Evolutionary conservation across 345 rosid species (phyloP).

Genomic region (Salix arbutifolia): DNA sequence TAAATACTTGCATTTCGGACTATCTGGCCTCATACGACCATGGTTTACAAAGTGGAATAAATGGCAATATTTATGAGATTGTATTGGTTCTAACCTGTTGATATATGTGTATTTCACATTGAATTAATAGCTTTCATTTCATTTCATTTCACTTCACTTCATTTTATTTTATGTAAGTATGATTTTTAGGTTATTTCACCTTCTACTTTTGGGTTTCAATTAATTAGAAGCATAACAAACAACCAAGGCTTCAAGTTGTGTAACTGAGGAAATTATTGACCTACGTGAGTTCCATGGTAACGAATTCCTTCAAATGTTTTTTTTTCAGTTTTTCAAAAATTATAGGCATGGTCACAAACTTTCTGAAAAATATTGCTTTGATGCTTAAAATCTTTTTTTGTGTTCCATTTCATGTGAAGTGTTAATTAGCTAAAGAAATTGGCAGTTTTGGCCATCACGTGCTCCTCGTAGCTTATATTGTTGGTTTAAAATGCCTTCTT

Average conservation of each 20-base stretch:
- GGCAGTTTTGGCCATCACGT: background rate
- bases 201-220: background rate
- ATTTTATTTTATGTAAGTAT: background rate
- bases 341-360: background rate
- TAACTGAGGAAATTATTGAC: background rate
- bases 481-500: constrained; percentile 3
- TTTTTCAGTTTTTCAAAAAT: background rate
- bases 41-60: background rate
- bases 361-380: background rate
- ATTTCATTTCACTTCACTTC: background rate
- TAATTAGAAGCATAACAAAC: background rate
- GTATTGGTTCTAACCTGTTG: background rate
- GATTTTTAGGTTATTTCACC: background rate
- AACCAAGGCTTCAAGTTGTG: background rate
- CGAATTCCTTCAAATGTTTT: background rate
- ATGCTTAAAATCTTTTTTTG: background rate
- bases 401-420: background rate
- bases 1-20: background rate
- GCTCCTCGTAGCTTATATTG: background rate
- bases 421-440: background rate
- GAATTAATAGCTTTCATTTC: background rate
- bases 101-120: background rate
- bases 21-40: background rate
- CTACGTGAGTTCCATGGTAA: background rate
- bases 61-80: background rate